Percentiles rank a stretch among this genome's conserved stretches.
phyloP scores from a whole-genome alignment of 2,329 filamentous ascomycete genomes.

The Helotiales sp. region DNA sequence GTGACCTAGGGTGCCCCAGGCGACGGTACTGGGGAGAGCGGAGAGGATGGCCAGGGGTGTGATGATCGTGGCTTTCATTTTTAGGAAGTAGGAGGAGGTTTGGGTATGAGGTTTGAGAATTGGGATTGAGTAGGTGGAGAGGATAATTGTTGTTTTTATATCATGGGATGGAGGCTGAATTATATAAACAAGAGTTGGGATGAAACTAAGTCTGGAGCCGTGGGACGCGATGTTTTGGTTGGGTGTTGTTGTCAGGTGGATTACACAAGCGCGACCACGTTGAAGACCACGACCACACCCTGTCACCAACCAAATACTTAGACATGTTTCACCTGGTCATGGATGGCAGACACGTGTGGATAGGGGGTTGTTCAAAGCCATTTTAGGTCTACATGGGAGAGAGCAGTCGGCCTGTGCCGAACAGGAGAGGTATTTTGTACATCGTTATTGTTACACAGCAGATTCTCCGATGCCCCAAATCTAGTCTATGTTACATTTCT shows the following conservation, averaged over 20 bases:
- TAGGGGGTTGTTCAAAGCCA: neutral
- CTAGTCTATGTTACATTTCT: conserved; percentile 20
- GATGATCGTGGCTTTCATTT: conserved; percentile 5
- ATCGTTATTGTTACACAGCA: neutral
- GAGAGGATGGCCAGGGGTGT: conserved; percentile 8
- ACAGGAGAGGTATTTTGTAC: neutral
- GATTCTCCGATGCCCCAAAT: neutral
- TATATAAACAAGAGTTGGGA: conserved; percentile 5
- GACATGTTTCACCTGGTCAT: conserved; percentile 6
- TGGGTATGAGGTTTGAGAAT: neutral
- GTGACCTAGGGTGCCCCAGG: conserved; percentile 59
- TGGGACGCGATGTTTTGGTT: conserved; percentile 14
- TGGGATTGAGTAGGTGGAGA: neutral
- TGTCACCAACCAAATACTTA: conserved; percentile 8
- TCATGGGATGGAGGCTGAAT: neutral
- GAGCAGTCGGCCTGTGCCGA: neutral
- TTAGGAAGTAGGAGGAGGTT: neutral
- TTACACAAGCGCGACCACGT: conserved; percentile 4
- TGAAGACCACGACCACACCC: conserved; percentile 6
- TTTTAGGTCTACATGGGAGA: neutral
- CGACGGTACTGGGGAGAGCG: conserved; percentile 19
- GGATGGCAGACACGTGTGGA: neutral
- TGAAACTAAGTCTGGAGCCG: conserved; percentile 6
- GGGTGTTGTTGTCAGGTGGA: conserved; percentile 23
- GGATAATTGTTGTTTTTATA: neutral